Conservation (phyloP, 257 asterid genomes). For the Catharanthus roseus region DNA sequence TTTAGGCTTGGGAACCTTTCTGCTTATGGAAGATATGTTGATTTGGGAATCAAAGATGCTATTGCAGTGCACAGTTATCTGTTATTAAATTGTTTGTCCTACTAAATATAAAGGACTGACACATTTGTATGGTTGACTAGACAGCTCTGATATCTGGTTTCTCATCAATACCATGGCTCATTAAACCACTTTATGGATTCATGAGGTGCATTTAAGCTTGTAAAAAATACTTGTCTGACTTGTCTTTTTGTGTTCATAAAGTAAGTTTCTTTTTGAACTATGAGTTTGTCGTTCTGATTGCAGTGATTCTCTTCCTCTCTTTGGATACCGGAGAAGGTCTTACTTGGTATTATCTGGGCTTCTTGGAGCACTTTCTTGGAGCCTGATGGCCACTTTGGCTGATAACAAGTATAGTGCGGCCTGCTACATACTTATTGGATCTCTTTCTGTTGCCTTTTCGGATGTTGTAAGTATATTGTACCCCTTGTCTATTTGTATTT, state of each 20-base stretch:
- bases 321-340: conserved; percentile 95
- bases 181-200: conserved; percentile 94
- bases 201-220: conserved; percentile 54
- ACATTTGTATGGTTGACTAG: conserved; percentile 51
- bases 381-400: conserved; percentile 85
- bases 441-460: conserved; percentile 93
- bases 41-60: not conserved
- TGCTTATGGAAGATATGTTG: not conserved
- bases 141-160: conserved; percentile 93
- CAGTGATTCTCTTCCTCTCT: conserved; percentile 90
- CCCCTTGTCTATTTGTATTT: conserved; percentile 3
- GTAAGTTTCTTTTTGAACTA: conserved; percentile 5
- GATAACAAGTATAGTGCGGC: conserved; percentile 88
- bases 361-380: conserved; percentile 93
- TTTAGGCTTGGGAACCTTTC: not conserved
- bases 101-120: conserved; percentile 29
- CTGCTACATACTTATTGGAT: conserved; percentile 89
- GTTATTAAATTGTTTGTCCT: not conserved
- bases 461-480: conserved; percentile 75
- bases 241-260: conserved; percentile 6
- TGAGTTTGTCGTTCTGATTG: conserved; percentile 7
- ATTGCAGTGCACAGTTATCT: conserved; percentile 1
- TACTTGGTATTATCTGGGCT: conserved; percentile 94
- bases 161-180: conserved; percentile 88
- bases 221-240: conserved; percentile 15